phyloP scores from a whole-genome alignment of 495 filamentous ascomycete genomes.

The Neurospora discreta region DNA sequence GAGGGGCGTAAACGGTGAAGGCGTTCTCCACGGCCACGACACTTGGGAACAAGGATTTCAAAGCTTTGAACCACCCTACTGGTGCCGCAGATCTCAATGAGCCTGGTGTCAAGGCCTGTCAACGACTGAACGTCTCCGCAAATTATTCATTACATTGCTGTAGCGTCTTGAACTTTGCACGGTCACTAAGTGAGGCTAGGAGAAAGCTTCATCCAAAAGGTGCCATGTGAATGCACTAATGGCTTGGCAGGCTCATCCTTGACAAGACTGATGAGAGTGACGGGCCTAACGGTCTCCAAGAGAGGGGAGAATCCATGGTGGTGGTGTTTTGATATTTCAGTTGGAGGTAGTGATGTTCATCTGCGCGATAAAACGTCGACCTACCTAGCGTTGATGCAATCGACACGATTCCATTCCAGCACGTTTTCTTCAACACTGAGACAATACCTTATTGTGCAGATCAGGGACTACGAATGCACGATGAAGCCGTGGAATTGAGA shows the following conservation, averaged over 20 bases:
- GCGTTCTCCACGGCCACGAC: neutral
- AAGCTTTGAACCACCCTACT: neutral
- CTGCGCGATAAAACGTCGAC: neutral
- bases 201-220: neutral
- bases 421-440: neutral
- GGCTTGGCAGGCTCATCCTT: neutral
- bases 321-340: neutral
- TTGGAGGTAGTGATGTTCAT: neutral
- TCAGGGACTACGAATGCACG: neutral
- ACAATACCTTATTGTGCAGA: neutral
- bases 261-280: no score
- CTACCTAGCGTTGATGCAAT: neutral
- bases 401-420: neutral
- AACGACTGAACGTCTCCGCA: neutral
- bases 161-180: neutral
- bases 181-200: neutral
- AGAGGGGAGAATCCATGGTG: neutral
- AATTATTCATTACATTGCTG: neutral
- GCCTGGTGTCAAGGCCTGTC: neutral
- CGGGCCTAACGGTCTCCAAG: neutral
- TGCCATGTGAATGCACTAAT: neutral
- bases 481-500: neutral
- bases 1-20: neutral
- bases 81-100: neutral
- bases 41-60: neutral